These are phyloP conservation scores for Eremomyces bilateralis DNA, from an alignment of 495 filamentous ascomycete species.

Conservation along the genomic window DNA sequence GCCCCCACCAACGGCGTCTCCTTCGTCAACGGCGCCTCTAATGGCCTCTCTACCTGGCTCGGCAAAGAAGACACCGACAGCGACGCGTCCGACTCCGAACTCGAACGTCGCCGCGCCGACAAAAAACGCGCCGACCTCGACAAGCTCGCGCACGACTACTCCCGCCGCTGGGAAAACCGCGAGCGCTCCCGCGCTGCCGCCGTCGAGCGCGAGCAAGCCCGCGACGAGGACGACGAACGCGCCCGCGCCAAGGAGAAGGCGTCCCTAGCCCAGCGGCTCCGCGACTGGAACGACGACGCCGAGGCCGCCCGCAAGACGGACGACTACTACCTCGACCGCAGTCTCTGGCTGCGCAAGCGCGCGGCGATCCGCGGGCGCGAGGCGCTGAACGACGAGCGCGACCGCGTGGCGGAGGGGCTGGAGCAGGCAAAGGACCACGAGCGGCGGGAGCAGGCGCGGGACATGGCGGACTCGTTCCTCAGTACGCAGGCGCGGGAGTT, in stretches of 20 bases:
- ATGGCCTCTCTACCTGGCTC: slow-evolving; percentile 35
- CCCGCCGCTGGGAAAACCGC: slow-evolving; percentile 74
- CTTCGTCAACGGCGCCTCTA: slow-evolving; percentile 70
- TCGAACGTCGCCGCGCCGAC: slow-evolving; percentile 44
- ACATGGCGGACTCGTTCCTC: slow-evolving; percentile 84
- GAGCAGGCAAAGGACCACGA: slow-evolving; percentile 47
- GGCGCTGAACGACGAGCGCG: slow-evolving; percentile 51
- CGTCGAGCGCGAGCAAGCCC: slow-evolving; percentile 56
- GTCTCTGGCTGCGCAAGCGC: slow-evolving; percentile 66
- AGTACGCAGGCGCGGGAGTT: slow-evolving; percentile 74
- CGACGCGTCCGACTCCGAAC: slow-evolving; percentile 57
- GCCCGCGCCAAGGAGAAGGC: slow-evolving; percentile 36
- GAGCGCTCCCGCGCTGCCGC: slow-evolving; percentile 68
- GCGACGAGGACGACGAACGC: slow-evolving; percentile 48
- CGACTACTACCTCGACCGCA: slow-evolving; percentile 72
- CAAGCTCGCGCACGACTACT: slow-evolving; percentile 65
- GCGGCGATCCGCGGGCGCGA: slow-evolving; percentile 51
- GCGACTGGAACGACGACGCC: slow-evolving; percentile 73
- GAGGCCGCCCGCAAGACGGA: slow-evolving; percentile 51
- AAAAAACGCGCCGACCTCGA: slow-evolving; percentile 57
- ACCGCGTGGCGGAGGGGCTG: slow-evolving; percentile 54
- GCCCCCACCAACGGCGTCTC: slow-evolving; percentile 51
- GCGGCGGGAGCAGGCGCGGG: slow-evolving; percentile 56
- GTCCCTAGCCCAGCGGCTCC: slow-evolving; percentile 47
- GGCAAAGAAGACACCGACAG: slow-evolving; percentile 74